Evolutionary conservation across 139 green algal species (phyloP).

Genomic region (Marvania coccoides): DNA sequence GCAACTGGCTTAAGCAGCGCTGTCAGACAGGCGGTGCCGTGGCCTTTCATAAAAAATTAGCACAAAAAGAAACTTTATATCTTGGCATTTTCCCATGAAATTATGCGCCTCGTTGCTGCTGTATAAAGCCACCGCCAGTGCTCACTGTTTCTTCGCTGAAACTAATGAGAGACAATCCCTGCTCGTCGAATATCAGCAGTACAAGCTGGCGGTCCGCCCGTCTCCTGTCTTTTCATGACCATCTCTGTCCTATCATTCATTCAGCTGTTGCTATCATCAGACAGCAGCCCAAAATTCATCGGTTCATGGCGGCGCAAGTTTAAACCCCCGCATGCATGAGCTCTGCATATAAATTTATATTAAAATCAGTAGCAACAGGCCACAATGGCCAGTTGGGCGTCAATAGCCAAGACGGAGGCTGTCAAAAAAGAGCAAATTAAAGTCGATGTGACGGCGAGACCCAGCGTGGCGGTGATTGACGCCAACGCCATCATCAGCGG

Average conservation of each 20-base stretch:
- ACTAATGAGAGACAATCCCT: too few species aligned
- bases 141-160: too few species aligned
- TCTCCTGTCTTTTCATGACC: neutral
- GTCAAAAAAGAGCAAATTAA: neutral
- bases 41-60: too few species aligned
- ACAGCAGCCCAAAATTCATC: too few species aligned
- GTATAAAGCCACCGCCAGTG: too few species aligned
- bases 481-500: slow-evolving; percentile 84
- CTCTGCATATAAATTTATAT: neutral
- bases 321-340: neutral
- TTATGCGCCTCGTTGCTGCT: too few species aligned
- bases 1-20: too few species aligned
- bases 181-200: too few species aligned
- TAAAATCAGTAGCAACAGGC: neutral
- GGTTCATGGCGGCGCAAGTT: too few species aligned
- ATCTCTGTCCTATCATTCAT: neutral
- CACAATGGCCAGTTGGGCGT: slow-evolving; percentile 26
- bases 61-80: too few species aligned
- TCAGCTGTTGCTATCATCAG: neutral
- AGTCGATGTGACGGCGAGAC: neutral
- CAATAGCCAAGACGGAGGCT: slow-evolving; percentile 23
- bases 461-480: slow-evolving; percentile 59
- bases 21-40: too few species aligned
- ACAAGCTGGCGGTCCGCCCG: neutral
- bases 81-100: too few species aligned